Conservation (phyloP, 768 basidiomycete species). For the Paxillus rubicundulus region DNA sequence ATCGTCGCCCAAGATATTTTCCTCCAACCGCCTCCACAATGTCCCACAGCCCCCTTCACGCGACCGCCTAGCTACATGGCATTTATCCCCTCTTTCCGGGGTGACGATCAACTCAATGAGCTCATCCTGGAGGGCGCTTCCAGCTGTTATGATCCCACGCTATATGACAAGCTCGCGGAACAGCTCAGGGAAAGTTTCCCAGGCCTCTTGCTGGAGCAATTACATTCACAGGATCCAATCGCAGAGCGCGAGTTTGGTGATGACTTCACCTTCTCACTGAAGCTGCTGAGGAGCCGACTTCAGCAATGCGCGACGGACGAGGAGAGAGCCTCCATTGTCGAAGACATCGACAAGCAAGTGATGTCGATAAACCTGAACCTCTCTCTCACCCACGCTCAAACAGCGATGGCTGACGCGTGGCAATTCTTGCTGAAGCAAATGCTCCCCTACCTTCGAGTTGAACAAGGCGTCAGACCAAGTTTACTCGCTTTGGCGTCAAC, state of each 20-base stretch:
- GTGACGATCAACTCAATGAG: slow-evolving; percentile 63
- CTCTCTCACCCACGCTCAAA: slow-evolving; percentile 79
- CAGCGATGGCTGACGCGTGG: slow-evolving; percentile 75
- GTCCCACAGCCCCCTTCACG: slow-evolving; percentile 32
- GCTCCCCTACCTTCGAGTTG: slow-evolving; percentile 61
- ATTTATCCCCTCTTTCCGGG: slow-evolving; percentile 55
- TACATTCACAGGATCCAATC: slow-evolving; percentile 59
- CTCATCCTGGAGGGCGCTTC: slow-evolving; percentile 67
- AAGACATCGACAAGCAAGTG: slow-evolving; percentile 55
- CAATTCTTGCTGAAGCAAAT: slow-evolving; percentile 64
- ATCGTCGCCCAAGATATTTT: slow-evolving; percentile 76
- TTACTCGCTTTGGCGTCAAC: slow-evolving; percentile 58
- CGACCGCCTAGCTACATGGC: slow-evolving; percentile 62
- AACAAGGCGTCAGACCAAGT: slow-evolving; percentile 51
- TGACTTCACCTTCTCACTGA: slow-evolving; percentile 68
- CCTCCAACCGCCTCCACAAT: slow-evolving; percentile 48
- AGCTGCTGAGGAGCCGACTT: slow-evolving; percentile 58
- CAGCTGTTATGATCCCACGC: slow-evolving; percentile 65
- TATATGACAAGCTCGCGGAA: slow-evolving; percentile 62
- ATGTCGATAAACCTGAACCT: slow-evolving; percentile 84
- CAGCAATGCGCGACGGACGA: slow-evolving; percentile 36
- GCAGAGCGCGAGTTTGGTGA: slow-evolving; percentile 78
- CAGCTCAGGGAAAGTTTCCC: slow-evolving; percentile 52
- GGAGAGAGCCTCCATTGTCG: slow-evolving; percentile 43
- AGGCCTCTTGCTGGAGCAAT: slow-evolving; percentile 59